Conservation (phyloP, 2,329 filamentous ascomycete species). For the Hyphodiscus sp. region DNA sequence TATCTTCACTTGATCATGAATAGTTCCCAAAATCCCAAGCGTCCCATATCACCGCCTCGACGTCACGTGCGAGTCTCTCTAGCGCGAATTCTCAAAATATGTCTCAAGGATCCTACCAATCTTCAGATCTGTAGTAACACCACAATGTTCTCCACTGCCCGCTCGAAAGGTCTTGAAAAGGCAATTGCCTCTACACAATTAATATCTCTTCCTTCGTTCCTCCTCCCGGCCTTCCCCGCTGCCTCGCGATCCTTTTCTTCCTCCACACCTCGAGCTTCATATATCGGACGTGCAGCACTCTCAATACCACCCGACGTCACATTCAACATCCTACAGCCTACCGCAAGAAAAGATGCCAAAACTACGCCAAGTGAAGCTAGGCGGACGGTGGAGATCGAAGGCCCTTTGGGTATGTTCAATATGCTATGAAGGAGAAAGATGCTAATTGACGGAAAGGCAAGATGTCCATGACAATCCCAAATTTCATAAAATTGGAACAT, state of each 20-base stretch:
- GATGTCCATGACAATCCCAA: constrained; percentile 70
- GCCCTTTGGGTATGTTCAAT: constrained; percentile 61
- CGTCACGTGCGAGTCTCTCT: neutral
- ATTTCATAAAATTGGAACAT: constrained; percentile 66
- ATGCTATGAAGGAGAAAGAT: constrained; percentile 1
- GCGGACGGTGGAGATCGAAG: constrained; percentile 67
- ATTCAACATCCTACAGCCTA: constrained; percentile 60
- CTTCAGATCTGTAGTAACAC: neutral
- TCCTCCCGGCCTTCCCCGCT: constrained; percentile 62
- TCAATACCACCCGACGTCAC: constrained; percentile 80
- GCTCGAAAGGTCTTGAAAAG: constrained; percentile 54
- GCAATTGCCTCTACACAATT: constrained; percentile 42
- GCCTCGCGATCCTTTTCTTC: constrained; percentile 61
- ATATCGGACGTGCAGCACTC: constrained; percentile 77
- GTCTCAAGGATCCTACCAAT: neutral
- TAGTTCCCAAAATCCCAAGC: too few species aligned
- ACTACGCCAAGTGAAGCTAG: constrained; percentile 48
- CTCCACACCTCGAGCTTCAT: constrained; percentile 61
- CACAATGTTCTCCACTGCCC: constrained; percentile 59
- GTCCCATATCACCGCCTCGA: too few species aligned
- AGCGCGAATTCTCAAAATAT: neutral
- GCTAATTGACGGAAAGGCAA: constrained; percentile 45
- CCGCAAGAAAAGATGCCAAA: constrained; percentile 13
- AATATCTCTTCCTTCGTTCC: constrained; percentile 61
- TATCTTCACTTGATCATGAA: too few species aligned